Base-by-base conservation (phyloP, 345 rosid species). In the Anastatica hierochuntica region DNA sequence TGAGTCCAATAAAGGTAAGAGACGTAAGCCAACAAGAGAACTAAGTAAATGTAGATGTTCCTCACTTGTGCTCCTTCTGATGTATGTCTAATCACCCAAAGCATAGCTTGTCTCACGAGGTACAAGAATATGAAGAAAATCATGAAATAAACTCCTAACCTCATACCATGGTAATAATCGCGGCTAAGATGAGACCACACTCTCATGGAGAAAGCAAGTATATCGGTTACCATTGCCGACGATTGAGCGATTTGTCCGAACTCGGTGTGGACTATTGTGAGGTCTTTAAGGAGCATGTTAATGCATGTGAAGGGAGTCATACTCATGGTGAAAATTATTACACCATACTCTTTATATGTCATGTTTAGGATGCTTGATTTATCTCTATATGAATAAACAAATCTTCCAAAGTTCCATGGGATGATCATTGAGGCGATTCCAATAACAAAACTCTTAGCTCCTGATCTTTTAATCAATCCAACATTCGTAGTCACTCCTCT, bases 401-500 rank as follows among this genome's bases (percentile, higher is more conserved):
- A 1, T 16, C 13, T 64, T 33, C 63, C 69, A n/a, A 49, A 10
- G 16, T 38, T 16, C 69, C 50, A 56, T 23, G 69, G 69, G 21
- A 56, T 33, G 14, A 56, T 41, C 56, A 56, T 34, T 23, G 69
- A 15, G 8, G 65, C 7, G 38, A 66, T 2, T 15, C 72, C 78
- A 21, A 72, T 51, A 1, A 54, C 56, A 4, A 14, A 0, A 41
- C 68, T 31, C 17, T 54, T 69, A 19, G 12, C 54, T 18, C 51
- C 58, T 4, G 67, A 37, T 17, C 18, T 55, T 31, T 50, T 33
- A 0, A 70, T 23, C 34, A 63, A 10, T 16, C 49, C 41, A 33
- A 67, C 39, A 34, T 80, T 72, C 29, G 67, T 71, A 60, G 71
- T 77, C 64, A 80, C 77, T 21, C 70, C 83, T 55, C 62, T 55